Evolutionary conservation across 2,329 filamentous ascomycete genomes (phyloP).

Genomic region (Coccinonectria pachysandricola): DNA sequence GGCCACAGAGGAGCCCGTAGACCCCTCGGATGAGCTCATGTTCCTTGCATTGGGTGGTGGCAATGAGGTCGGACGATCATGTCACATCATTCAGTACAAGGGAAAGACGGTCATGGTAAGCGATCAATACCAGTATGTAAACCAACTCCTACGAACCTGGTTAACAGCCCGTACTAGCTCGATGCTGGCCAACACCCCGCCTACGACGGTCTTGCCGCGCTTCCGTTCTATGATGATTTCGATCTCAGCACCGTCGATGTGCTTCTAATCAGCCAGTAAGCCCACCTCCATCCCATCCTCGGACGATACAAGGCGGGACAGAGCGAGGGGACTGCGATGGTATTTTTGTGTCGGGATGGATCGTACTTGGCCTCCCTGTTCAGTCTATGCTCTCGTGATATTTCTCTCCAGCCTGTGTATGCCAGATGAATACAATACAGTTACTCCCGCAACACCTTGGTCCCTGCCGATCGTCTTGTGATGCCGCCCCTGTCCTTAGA

Average conservation of each 20-base stretch:
- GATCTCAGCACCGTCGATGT: constrained; percentile 96
- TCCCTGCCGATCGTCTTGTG: constrained; percentile 17
- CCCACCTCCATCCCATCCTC: constrained; percentile 11
- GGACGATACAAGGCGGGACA: constrained; percentile 19
- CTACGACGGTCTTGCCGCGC: constrained; percentile 83
- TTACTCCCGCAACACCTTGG: constrained; percentile 15
- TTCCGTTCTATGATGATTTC: constrained; percentile 98
- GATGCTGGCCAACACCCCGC: constrained; percentile 96
- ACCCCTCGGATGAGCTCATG: constrained; percentile 87
- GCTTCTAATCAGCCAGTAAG: constrained; percentile 98
- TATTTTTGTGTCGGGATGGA: constrained; percentile 18
- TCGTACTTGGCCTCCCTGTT: no score
- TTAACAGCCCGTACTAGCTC: constrained; percentile 46
- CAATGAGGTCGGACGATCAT: constrained; percentile 94
- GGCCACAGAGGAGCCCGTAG: constrained; percentile 71
- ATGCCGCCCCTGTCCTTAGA: constrained; percentile 19
- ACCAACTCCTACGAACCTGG: constrained; percentile 2
- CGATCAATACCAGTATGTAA: constrained; percentile 1
- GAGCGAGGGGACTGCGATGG: constrained; percentile 18
- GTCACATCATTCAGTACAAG: constrained; percentile 98
- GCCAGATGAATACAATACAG: constrained; percentile 31
- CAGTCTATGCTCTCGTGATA: constrained; percentile 15
- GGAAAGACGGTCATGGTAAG: constrained; percentile 96
- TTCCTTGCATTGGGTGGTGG: constrained; percentile 91
- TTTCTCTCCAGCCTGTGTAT: constrained; percentile 22